phyloP scores from a whole-genome alignment of 2,329 filamentous ascomycete species.

The Elsinoe perseae region DNA sequence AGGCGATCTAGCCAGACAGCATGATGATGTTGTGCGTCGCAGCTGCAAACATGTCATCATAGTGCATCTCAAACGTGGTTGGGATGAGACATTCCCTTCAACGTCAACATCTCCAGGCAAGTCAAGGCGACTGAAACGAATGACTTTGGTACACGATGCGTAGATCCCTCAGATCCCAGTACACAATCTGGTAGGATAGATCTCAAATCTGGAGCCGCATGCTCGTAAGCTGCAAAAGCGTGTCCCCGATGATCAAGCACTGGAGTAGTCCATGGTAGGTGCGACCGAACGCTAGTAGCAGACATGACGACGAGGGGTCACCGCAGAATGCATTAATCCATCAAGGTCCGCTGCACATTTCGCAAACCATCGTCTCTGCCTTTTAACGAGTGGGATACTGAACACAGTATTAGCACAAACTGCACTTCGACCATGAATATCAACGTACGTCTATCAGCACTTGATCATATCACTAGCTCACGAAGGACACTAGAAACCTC shows the following conservation, averaged over 20 bases:
- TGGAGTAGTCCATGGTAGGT: background rate
- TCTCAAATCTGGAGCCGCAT: background rate
- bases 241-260: background rate
- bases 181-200: background rate
- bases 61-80: background rate
- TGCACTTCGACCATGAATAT: slow-evolving; percentile 23
- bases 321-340: background rate
- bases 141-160: background rate
- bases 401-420: too few species aligned
- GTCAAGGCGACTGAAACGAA: background rate
- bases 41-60: background rate
- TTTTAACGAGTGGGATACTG: too few species aligned
- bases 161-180: background rate
- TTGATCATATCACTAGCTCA: slow-evolving; percentile 9
- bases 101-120: background rate
- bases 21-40: background rate
- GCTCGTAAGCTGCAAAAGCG: background rate
- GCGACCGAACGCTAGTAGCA: background rate
- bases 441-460: slow-evolving; percentile 19
- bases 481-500: slow-evolving; percentile 18
- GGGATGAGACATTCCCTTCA: background rate
- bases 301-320: background rate
- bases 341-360: background rate
- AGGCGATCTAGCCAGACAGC: background rate
- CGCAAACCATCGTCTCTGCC: too few species aligned